These are phyloP conservation scores for Coniochaeta sp. DNA, from an alignment of 2,329 filamentous ascomycete species.

Conservation along the genomic window DNA sequence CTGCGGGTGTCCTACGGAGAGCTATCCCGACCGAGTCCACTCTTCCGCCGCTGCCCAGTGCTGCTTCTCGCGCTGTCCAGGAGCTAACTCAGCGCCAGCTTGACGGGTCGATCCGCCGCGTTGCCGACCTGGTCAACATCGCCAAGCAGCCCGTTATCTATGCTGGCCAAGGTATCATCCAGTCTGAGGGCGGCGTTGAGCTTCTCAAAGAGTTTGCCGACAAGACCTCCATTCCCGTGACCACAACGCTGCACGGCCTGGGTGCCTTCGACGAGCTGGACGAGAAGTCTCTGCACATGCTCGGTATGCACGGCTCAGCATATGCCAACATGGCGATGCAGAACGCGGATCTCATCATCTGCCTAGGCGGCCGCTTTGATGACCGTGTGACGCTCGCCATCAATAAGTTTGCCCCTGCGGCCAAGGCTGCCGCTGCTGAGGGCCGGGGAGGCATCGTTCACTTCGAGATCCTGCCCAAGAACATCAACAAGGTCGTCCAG, in stretches of 20 bases:
- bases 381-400: slow-evolving; percentile 85
- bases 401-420: slow-evolving; percentile 80
- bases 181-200: slow-evolving; percentile 68
- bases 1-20: slow-evolving; percentile 71
- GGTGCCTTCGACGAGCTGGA: slow-evolving; percentile 91
- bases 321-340: slow-evolving; percentile 99
- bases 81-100: slow-evolving; percentile 68
- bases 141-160: slow-evolving; percentile 95
- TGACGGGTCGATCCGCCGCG: slow-evolving; percentile 63
- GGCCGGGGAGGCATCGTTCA: slow-evolving; percentile 90
- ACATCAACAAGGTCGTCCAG: slow-evolving; percentile 99
- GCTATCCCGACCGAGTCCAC: slow-evolving; percentile 72
- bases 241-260: slow-evolving; percentile 89
- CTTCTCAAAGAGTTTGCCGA: slow-evolving; percentile 81
- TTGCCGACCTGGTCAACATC: slow-evolving; percentile 75
- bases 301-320: slow-evolving; percentile 95
- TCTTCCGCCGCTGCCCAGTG: slow-evolving; percentile 74
- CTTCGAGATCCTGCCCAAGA: slow-evolving; percentile 99
- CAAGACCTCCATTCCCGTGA: slow-evolving; percentile 87
- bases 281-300: slow-evolving; percentile 92
- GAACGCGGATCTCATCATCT: slow-evolving; percentile 91
- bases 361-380: slow-evolving; percentile 88
- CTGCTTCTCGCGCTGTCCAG: slow-evolving; percentile 74
- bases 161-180: slow-evolving; percentile 83
- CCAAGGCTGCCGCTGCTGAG: slow-evolving; percentile 76